Conservation (phyloP, 768 basidiomycete genomes). For the Clitopilus passeckerianus region DNA sequence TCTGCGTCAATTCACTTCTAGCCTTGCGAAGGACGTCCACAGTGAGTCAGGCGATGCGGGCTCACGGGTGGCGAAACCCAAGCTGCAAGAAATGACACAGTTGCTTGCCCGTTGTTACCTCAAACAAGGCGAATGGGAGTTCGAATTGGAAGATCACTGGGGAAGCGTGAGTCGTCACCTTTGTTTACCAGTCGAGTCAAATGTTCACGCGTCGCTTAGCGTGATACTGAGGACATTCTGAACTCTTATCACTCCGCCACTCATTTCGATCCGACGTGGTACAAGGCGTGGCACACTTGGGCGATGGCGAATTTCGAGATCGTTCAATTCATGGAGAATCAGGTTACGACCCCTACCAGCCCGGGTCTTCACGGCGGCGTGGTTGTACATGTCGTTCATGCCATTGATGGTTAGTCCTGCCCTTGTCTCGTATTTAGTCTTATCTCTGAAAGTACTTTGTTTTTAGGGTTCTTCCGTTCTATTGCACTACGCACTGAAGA, state of each 20-base stretch:
- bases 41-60: constrained; percentile 44
- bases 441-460: background rate
- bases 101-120: constrained; percentile 90
- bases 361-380: constrained; percentile 62
- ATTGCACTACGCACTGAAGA: constrained; percentile 83
- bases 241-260: constrained; percentile 81
- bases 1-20: constrained; percentile 71
- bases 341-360: constrained; percentile 43
- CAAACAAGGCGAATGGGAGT: constrained; percentile 93
- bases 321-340: constrained; percentile 69
- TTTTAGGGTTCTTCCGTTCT: constrained; percentile 83
- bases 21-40: constrained; percentile 67
- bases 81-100: constrained; percentile 60
- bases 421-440: background rate
- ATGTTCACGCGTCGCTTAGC: constrained; percentile 32
- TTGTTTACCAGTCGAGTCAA: background rate
- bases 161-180: constrained; percentile 46
- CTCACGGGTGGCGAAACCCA: constrained; percentile 48
- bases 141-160: constrained; percentile 72
- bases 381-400: constrained; percentile 79
- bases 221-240: constrained; percentile 73
- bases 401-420: constrained; percentile 63
- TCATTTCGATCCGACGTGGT: constrained; percentile 86
- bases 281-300: constrained; percentile 99
- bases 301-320: constrained; percentile 94